Conservation (phyloP, 1,139 yeast species). For the Keqinozyma sinolaborantium region DNA sequence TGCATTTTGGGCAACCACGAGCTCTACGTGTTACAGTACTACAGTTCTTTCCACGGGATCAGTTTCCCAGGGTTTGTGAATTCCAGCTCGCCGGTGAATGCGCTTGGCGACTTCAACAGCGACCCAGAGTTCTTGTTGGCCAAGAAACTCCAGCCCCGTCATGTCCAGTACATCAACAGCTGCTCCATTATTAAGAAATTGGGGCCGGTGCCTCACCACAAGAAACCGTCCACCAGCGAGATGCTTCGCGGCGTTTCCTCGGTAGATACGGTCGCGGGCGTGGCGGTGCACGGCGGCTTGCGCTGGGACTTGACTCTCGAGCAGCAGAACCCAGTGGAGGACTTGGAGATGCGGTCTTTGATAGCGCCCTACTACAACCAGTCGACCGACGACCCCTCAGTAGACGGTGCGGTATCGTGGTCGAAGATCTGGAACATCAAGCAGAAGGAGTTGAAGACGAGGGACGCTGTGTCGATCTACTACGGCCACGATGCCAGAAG, state of each 20-base stretch:
- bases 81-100: neutral
- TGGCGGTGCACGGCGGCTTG: slow-evolving; percentile 79
- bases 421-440: slow-evolving; percentile 57
- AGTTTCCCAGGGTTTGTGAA: slow-evolving; percentile 22
- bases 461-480: slow-evolving; percentile 49
- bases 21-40: slow-evolving; percentile 56
- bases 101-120: slow-evolving; percentile 28
- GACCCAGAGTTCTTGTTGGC: slow-evolving; percentile 65
- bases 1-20: slow-evolving; percentile 93
- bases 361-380: slow-evolving; percentile 54
- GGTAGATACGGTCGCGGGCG: slow-evolving; percentile 40
- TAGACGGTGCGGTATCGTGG: slow-evolving; percentile 58
- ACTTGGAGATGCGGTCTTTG: slow-evolving; percentile 59
- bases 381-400: slow-evolving; percentile 50
- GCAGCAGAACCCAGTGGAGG: slow-evolving; percentile 60
- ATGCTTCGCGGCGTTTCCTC: slow-evolving; percentile 9
- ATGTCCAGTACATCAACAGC: slow-evolving; percentile 52
- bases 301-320: slow-evolving; percentile 56
- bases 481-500: slow-evolving; percentile 89
- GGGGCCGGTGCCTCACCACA: slow-evolving; percentile 55
- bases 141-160: slow-evolving; percentile 53
- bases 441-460: slow-evolving; percentile 30
- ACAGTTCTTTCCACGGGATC: slow-evolving; percentile 56
- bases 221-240: slow-evolving; percentile 16
- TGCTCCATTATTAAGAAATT: slow-evolving; percentile 64